phyloP scores from a whole-genome alignment of 768 basidiomycete genomes.

The Termitomyces sp. region DNA sequence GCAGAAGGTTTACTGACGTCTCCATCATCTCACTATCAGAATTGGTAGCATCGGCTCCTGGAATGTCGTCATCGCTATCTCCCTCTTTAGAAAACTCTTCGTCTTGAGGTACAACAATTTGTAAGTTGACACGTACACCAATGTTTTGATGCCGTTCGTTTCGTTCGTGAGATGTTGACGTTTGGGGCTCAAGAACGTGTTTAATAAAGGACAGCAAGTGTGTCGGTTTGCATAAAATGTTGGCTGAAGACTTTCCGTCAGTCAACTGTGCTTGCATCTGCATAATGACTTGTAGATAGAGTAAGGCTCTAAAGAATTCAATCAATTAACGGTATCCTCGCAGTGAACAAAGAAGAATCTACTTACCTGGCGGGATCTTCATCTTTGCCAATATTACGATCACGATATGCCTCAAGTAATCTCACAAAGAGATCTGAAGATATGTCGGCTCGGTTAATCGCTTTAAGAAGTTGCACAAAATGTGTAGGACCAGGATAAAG shows the following conservation, averaged over 20 bases:
- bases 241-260: constrained; percentile 43
- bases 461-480: constrained; percentile 61
- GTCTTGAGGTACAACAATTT: constrained; percentile 28
- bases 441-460: constrained; percentile 62
- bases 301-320: constrained; percentile 43
- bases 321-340: constrained; percentile 1
- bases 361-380: constrained; percentile 50
- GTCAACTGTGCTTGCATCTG: constrained; percentile 73
- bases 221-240: constrained; percentile 55
- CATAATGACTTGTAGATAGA: constrained; percentile 75
- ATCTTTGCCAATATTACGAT: constrained; percentile 28
- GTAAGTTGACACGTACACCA: constrained; percentile 17
- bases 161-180: constrained; percentile 20
- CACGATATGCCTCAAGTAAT: constrained; percentile 65
- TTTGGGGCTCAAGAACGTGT: constrained; percentile 56
- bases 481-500: constrained; percentile 73
- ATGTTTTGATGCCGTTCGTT: constrained; percentile 5
- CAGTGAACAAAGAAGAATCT: background rate
- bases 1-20: constrained; percentile 74
- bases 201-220: constrained; percentile 82
- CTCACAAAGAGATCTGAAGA: constrained; percentile 68
- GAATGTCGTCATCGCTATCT: constrained; percentile 51
- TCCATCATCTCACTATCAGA: constrained; percentile 61
- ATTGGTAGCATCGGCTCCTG: constrained; percentile 30
- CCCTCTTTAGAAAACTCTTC: constrained; percentile 38